These are phyloP conservation scores for Dictyostelium intermedium DNA, from an alignment of 78 protist species.

Conservation along the genomic window DNA sequence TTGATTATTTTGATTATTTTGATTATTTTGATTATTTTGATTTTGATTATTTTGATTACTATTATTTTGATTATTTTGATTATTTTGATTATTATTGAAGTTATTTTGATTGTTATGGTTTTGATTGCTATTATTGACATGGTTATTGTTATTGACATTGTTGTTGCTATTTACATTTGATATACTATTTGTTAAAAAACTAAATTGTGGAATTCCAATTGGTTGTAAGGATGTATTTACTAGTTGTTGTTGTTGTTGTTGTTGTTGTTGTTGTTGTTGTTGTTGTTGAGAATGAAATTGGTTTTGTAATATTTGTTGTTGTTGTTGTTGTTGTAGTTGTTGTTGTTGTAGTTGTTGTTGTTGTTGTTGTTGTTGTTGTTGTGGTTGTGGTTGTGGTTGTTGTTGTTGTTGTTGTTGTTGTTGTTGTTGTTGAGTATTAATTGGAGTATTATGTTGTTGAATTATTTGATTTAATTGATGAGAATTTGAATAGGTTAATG, in stretches of 20 bases:
- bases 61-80: no score
- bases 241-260: neutral
- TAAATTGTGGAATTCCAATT: neutral
- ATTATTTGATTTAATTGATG: slow-evolving; percentile 2
- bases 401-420: neutral
- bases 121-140: no score
- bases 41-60: no score
- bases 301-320: no score
- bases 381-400: neutral
- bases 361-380: slow-evolving; percentile 19
- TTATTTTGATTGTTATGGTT: neutral
- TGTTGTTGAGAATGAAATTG: neutral
- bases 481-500: neutral
- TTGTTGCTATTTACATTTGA: neutral
- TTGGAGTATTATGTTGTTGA: neutral
- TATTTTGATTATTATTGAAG: no score
- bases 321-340: neutral
- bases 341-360: slow-evolving; percentile 2
- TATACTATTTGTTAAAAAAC: neutral
- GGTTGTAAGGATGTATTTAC: slow-evolving; percentile 22
- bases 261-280: slow-evolving; percentile 4
- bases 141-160: neutral
- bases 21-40: no score
- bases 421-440: neutral
- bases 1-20: no score